A percentile compares a stretch with the other conserved stretches of the same genome.
Evolutionary conservation across 1,284 basidiomycete species (phyloP).

Genomic region (Microbotryomycetes sp.): DNA sequence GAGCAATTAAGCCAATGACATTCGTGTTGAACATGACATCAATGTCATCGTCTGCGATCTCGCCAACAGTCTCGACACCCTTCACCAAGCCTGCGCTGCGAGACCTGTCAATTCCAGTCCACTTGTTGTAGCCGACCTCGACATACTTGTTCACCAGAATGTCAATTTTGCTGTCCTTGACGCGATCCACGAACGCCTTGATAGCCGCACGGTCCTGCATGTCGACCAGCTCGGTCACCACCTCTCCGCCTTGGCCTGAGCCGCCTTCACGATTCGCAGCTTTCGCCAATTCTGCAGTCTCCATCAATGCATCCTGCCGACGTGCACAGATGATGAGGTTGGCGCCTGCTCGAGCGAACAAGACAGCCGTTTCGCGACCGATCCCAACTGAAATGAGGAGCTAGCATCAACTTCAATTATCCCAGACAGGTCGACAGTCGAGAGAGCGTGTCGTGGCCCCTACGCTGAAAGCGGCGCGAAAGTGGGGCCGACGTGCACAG

Average conservation of each 20-base stretch:
- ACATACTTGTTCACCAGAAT: conserved; percentile 62
- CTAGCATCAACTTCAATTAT: background rate
- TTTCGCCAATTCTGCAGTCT: conserved; percentile 46
- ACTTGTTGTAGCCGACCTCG: background rate
- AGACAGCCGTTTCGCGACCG: conserved; percentile 64
- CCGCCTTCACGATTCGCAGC: conserved; percentile 64
- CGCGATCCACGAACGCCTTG: conserved; percentile 55
- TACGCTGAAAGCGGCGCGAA: too few relatives aligned
- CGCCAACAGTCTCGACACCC: conserved; percentile 73
- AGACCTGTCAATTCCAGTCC: background rate
- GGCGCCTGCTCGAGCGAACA: conserved; percentile 59
- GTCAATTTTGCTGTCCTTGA: conserved; percentile 59
- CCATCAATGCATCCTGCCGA: conserved; percentile 38
- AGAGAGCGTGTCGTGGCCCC: too few relatives aligned
- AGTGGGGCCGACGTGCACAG: background rate
- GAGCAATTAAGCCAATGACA: conserved; percentile 75
- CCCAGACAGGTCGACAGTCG: background rate
- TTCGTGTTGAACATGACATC: conserved; percentile 84
- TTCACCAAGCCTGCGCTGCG: conserved; percentile 57
- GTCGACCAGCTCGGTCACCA: conserved; percentile 61
- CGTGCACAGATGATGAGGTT: conserved; percentile 45
- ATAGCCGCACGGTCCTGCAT: conserved; percentile 65
- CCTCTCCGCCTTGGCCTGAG: conserved; percentile 61
- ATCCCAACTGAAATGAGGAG: conserved; percentile 25
- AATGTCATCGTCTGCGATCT: conserved; percentile 59